Evolutionary conservation across 352 stramenopile species (phyloP).

Genomic region (Globisporangium radiosum): DNA sequence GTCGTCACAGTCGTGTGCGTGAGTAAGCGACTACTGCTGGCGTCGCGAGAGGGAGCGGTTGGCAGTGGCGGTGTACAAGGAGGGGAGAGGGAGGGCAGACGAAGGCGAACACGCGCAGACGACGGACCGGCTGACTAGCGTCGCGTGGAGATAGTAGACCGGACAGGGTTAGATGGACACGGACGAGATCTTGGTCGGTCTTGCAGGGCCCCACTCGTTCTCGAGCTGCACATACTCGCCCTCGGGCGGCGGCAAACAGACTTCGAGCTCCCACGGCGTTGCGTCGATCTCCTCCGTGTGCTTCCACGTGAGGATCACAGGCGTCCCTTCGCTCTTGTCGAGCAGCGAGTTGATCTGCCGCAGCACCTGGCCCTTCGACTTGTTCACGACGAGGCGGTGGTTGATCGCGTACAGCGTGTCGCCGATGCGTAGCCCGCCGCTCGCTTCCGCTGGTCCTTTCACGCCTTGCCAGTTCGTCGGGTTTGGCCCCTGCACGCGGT

Average conservation of each 20-base stretch:
- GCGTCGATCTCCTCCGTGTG: slow-evolving; percentile 73
- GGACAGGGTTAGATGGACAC: slow-evolving; percentile 61
- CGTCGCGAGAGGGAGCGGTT: background rate
- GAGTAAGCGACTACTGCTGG: background rate
- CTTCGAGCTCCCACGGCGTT: slow-evolving; percentile 71
- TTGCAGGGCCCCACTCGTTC: slow-evolving; percentile 79
- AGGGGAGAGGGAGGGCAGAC: background rate
- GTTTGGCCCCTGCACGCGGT: slow-evolving; percentile 56
- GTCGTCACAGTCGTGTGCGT: background rate
- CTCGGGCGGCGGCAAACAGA: slow-evolving; percentile 70
- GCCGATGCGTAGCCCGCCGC: slow-evolving; percentile 59
- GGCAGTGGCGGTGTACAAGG: background rate
- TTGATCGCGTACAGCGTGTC: slow-evolving; percentile 85
- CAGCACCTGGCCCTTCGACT: slow-evolving; percentile 77
- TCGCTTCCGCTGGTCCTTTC: slow-evolving; percentile 71
- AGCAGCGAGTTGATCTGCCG: slow-evolving; percentile 71
- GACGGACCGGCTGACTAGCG: slow-evolving; percentile 3
- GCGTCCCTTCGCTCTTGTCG: slow-evolving; percentile 62
- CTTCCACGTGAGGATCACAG: slow-evolving; percentile 77
- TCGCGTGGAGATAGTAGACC: background rate
- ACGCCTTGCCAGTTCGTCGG: slow-evolving; percentile 61
- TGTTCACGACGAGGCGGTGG: slow-evolving; percentile 83
- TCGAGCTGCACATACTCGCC: slow-evolving; percentile 76
- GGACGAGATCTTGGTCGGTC: slow-evolving; percentile 79
- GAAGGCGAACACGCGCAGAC: slow-evolving; percentile 1